Base-by-base conservation (phyloP, 257 asterid genomes). In the Petrea volubilis region DNA sequence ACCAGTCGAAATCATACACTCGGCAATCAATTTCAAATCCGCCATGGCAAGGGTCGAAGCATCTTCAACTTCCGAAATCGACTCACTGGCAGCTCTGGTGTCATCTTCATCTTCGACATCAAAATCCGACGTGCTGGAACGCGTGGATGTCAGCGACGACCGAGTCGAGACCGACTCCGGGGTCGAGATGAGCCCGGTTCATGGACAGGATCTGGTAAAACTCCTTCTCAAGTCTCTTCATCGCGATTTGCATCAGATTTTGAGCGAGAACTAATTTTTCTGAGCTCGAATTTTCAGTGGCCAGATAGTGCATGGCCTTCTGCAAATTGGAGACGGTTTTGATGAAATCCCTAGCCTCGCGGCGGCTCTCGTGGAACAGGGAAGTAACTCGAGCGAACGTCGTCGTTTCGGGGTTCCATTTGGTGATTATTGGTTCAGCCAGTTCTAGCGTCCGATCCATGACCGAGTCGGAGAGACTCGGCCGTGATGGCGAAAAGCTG, bases 201-300 rank as follows among this genome's bases (percentile, higher is more conserved):
- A 78, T 86, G 0, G 96, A 89, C 43, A 93, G 79, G 11, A 91
- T 84, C 79, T 87, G 98, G 81, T 91, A 86, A 56, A 93, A 90
- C 82, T 93, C 98, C 77, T 91, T 91, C 77, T 93, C 90, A 1
- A 93, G 82, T 36, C 96, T 73, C 73, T 85, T 87, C 94, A 93
- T 87, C 0, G 98, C 97, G 27, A 78, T 82, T 53, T 86, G 88
- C 98, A 91, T 93, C 43, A 93, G 78, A 55, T 71, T 82, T 21
- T 93, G 94, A 0, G 96, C 96, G 3, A 84, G 89, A 18, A 71
- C 61, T n/a, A 91, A 58, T 7, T 87, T 91, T 0, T 83, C 92
- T 0, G 97, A 85, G 74, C 57, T 67, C 3, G 96, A 71, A 23
- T 77, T 76, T 70, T 91, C 97, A 5, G 44, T 65, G 12, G 75